Evolutionary conservation across 305 asterid genomes (phyloP), one percentile per base, ranked within the genome.

Genomic region (Rubia balearica): DNA sequence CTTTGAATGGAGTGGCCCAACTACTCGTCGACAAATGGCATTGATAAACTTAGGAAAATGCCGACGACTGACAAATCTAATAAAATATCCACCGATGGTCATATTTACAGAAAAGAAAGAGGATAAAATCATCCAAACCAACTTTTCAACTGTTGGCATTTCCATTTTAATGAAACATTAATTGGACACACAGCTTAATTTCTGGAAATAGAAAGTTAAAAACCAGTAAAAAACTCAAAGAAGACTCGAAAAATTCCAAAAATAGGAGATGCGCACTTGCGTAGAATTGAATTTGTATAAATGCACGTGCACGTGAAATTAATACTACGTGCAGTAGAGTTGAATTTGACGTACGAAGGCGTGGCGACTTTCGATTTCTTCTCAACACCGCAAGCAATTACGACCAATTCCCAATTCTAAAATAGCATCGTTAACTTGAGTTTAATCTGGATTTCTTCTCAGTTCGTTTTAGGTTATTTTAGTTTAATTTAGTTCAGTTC

Each of bases 341-440:
- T 22, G 61, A n/a, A 56, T 56, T 56, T 19, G 21, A 2, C 61
- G 61, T 56, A 56, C 60, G 60, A 53, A 57, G 62, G 13, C 36
- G 36, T 22, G 62, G 62, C 62, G 62, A 59, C 38, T 59, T 57
- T 57, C 14, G 33, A 12, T 57, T 57, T n/a, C 12, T 55, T n/a
- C 27, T 68, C 36, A 62, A 61, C 53, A 24, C 53, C 69, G 57
- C 71, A 78, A 70, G 78, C 76, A 65, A 65, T 70, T 77, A 59
- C 69, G 68, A 69, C 24, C 22, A 9, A 53, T 68, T 9, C 5
- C 57, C 57, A 40, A 63, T n/a, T 24, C 27, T 24, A 24, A 24
- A 24, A 24, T 24, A 24, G 27, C 27, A 24, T 24, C 27, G 27
- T 1, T 24, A 24, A 24, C 27, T 1, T 24, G 27, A 24, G 27